Percentiles rank a stretch among this genome's conserved stretches.
Conservation (phyloP, 108 stramenopile species). For the Seminavis robusta region DNA sequence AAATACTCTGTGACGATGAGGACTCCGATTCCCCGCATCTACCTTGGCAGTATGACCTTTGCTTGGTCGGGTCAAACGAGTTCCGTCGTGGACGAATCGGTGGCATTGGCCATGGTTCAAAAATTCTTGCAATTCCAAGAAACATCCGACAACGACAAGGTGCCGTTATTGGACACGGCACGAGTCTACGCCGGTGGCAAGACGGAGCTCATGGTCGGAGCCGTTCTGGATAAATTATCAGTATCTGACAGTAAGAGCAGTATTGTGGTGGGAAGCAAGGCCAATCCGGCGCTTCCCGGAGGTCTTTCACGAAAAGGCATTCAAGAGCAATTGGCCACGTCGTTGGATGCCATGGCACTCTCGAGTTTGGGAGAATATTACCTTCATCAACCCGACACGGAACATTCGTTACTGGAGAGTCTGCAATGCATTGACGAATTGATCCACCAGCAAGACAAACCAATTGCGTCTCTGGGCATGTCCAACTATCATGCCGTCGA, state of each 20-base stretch:
- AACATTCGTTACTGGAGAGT: conserved; percentile 57
- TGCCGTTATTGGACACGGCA: conserved; percentile 65
- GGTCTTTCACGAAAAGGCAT: conserved; percentile 73
- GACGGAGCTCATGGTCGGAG: conserved; percentile 64
- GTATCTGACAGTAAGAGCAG: neutral
- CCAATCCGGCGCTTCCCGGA: conserved; percentile 59
- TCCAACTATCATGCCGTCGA: conserved; percentile 83
- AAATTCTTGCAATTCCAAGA: conserved; percentile 29
- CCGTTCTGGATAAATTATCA: conserved; percentile 19
- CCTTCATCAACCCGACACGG: conserved; percentile 84
- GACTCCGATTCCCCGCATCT: conserved; percentile 53
- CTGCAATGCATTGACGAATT: conserved; percentile 46
- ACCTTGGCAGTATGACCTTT: conserved; percentile 91
- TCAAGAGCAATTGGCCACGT: conserved; percentile 49
- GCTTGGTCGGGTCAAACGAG: conserved; percentile 78
- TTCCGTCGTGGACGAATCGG: conserved; percentile 49
- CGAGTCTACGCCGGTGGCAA: conserved; percentile 85
- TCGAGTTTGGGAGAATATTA: conserved; percentile 63
- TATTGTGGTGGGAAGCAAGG: conserved; percentile 71
- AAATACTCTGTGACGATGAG: too few species aligned
- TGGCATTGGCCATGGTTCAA: conserved; percentile 53
- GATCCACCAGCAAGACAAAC: conserved; percentile 51
- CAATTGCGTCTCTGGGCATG: conserved; percentile 61
- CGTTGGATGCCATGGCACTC: conserved; percentile 53
- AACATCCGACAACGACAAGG: conserved; percentile 10